Conservation (phyloP, 2,329 filamentous ascomycete species). For the Cytospora piceae region DNA sequence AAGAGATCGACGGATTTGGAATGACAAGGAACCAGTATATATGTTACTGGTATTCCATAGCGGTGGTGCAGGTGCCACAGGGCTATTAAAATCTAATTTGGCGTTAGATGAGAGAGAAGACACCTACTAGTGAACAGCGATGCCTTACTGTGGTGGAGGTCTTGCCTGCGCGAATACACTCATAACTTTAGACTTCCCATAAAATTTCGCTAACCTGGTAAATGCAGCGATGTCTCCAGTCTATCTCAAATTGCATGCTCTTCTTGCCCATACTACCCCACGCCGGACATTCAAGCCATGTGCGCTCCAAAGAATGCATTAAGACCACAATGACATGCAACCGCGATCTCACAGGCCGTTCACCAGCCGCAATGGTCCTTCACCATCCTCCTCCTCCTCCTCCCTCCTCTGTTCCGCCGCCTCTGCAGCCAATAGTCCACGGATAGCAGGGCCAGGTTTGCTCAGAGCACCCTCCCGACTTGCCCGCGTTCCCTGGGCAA, state of each 20-base stretch:
- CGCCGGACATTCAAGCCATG: not conserved
- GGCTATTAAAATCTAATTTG: not conserved
- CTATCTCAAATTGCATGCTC: not conserved
- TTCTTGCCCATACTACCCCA: not conserved
- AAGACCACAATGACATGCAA: not conserved
- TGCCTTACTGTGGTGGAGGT: too few species aligned
- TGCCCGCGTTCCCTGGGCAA: slow-evolving; percentile 36
- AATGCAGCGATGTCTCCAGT: not conserved
- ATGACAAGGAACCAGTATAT: not conserved
- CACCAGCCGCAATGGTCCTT: slow-evolving; percentile 2
- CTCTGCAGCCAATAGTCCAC: slow-evolving; percentile 49
- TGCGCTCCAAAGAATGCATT: not conserved
- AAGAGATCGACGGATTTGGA: not conserved
- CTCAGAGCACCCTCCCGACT: slow-evolving; percentile 1
- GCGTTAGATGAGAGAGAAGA: not conserved
- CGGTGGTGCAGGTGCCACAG: not conserved
- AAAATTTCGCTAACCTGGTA: not conserved
- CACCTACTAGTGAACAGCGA: too few species aligned
- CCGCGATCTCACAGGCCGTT: slow-evolving; percentile 8
- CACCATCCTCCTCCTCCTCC: not conserved
- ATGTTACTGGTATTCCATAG: not conserved
- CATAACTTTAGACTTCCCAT: not conserved
- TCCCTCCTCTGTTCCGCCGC: slow-evolving; percentile 46
- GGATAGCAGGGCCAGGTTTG: slow-evolving; percentile 29
- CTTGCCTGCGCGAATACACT: not conserved